These are phyloP conservation scores for Lentinula sp. DNA, from an alignment of 768 basidiomycete genomes.

Conservation along the genomic window DNA sequence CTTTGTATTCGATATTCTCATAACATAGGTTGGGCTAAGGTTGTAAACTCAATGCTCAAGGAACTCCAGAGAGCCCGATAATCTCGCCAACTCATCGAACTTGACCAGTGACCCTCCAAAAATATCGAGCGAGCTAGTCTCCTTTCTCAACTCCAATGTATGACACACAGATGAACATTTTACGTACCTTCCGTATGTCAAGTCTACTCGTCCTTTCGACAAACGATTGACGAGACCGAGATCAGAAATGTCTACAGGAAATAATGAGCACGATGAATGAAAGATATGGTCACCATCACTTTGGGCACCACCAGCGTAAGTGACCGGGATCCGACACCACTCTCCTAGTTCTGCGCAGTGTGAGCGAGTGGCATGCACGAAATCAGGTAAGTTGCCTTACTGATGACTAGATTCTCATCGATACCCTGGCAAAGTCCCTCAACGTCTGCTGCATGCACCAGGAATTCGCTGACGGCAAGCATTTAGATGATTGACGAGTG, in stretches of 20 bases:
- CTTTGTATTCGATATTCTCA: not conserved
- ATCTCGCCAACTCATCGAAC: slow-evolving; percentile 40
- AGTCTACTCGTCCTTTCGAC: slow-evolving; percentile 72
- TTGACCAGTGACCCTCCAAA: slow-evolving; percentile 49
- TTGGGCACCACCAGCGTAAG: slow-evolving; percentile 96
- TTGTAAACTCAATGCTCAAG: slow-evolving; percentile 15
- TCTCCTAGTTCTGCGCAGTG: slow-evolving; percentile 65
- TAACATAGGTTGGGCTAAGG: slow-evolving; percentile 12
- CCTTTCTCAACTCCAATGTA: not conserved
- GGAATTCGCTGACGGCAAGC: slow-evolving; percentile 61
- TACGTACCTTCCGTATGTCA: slow-evolving; percentile 27
- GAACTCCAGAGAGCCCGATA: slow-evolving; percentile 16
- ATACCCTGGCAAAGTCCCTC: slow-evolving; percentile 97
- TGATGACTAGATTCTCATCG: slow-evolving; percentile 78
- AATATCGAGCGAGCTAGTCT: slow-evolving; percentile 46
- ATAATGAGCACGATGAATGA: not conserved
- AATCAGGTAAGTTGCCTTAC: slow-evolving; percentile 34
- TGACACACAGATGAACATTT: not conserved
- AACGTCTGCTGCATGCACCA: slow-evolving; percentile 98
- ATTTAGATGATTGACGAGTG: not conserved
- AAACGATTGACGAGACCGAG: slow-evolving; percentile 74
- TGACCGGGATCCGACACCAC: slow-evolving; percentile 89
- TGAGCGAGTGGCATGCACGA: slow-evolving; percentile 8
- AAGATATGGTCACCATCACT: slow-evolving; percentile 32
- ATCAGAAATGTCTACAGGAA: slow-evolving; percentile 63